phyloP scores from a whole-genome alignment of 2,329 filamentous ascomycete species.

The Pseudocercospora pini-densiflorae region DNA sequence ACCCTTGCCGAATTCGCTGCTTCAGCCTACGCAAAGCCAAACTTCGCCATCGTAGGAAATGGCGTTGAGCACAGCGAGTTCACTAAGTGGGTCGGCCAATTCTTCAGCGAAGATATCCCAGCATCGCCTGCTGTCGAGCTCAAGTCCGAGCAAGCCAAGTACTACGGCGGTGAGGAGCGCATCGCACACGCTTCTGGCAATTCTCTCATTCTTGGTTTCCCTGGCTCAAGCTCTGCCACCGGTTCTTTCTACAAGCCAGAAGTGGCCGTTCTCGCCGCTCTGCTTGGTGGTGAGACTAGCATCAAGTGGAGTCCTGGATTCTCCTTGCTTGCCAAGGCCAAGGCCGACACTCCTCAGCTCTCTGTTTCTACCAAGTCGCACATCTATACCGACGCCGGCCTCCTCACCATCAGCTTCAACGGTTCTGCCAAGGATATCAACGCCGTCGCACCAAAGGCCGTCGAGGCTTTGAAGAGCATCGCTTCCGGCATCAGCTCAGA shows the following conservation, averaged over 20 bases:
- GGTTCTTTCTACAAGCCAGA: constrained; percentile 83
- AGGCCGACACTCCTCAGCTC: constrained; percentile 67
- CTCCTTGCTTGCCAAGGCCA: constrained; percentile 83
- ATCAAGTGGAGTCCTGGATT: constrained; percentile 98
- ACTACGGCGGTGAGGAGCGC: constrained; percentile 94
- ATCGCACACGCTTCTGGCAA: constrained; percentile 78
- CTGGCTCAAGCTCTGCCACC: constrained; percentile 78
- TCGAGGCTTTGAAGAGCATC: constrained; percentile 81
- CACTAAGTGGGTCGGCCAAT: constrained; percentile 88
- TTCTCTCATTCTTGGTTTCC: constrained; percentile 88
- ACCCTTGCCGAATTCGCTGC: constrained; percentile 76
- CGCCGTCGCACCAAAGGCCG: constrained; percentile 73
- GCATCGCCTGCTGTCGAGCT: constrained; percentile 57
- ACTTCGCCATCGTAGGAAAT: constrained; percentile 89
- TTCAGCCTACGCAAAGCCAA: constrained; percentile 82
- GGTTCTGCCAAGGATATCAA: constrained; percentile 76
- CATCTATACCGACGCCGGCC: constrained; percentile 91
- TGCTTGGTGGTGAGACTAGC: constrained; percentile 86
- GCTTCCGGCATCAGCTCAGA: constrained; percentile 75
- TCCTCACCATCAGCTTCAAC: constrained; percentile 80
- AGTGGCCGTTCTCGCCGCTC: constrained; percentile 80
- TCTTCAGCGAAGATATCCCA: constrained; percentile 74
- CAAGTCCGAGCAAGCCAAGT: constrained; percentile 72
- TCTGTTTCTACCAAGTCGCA: constrained; percentile 75
- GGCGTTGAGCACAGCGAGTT: constrained; percentile 78